A percentile compares a stretch with the other conserved stretches of the same genome.
phyloP scores from a whole-genome alignment of 2,329 filamentous ascomycete species.

The Tolypocladium pustulatum region DNA sequence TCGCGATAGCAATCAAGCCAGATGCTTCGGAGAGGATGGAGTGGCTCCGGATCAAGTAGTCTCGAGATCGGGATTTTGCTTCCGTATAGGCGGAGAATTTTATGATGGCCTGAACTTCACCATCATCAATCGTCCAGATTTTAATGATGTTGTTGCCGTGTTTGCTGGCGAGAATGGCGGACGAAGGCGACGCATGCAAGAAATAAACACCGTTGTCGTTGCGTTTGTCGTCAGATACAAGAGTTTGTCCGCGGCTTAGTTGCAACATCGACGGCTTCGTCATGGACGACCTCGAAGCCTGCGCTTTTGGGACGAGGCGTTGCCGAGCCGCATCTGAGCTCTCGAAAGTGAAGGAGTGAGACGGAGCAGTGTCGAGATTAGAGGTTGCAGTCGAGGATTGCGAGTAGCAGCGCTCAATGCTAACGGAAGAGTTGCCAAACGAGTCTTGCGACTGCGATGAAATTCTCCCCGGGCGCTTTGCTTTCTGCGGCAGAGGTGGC shows the following conservation, averaged over 20 bases:
- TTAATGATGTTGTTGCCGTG: conserved; percentile 65
- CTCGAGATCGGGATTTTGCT: conserved; percentile 24
- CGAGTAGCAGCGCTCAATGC: not conserved
- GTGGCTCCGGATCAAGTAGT: conserved; percentile 32
- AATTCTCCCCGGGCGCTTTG: not conserved
- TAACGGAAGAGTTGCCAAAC: not conserved
- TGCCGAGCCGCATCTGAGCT: not conserved
- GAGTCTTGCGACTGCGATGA: not conserved
- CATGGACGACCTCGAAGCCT: not conserved
- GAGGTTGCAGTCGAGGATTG: not conserved
- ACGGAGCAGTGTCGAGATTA: not conserved
- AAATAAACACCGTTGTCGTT: conserved; percentile 21
- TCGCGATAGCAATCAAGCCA: conserved; percentile 26
- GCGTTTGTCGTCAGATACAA: conserved; percentile 17
- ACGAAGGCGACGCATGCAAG: conserved; percentile 23
- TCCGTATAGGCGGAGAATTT: conserved; percentile 29
- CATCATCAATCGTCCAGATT: conserved; percentile 77
- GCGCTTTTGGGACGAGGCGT: not conserved
- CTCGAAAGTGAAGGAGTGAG: not conserved
- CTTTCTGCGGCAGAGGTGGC: conserved; percentile 5
- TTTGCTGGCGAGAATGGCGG: conserved; percentile 23
- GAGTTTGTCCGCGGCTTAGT: conserved; percentile 10
- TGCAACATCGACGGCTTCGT: not conserved
- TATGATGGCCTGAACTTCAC: conserved; percentile 51
- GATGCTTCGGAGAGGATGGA: conserved; percentile 27